These are phyloP conservation scores for Epichloe gansuensis DNA, from an alignment of 2,329 filamentous ascomycete genomes.

Conservation along the genomic window DNA sequence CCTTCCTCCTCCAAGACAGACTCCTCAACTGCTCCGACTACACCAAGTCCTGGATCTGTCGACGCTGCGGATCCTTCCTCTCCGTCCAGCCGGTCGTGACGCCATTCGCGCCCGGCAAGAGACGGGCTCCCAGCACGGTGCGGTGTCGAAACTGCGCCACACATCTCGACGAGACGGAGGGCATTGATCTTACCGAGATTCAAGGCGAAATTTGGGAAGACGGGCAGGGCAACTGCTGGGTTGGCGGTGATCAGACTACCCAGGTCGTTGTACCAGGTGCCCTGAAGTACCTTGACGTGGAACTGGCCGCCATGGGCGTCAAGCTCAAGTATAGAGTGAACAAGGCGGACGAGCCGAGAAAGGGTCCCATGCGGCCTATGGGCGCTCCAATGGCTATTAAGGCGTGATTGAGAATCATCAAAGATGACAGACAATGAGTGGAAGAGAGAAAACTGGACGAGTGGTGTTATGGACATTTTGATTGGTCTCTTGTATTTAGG, in stretches of 20 bases:
- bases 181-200: constrained; percentile 39
- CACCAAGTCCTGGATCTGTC: constrained; percentile 78
- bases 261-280: constrained; percentile 88
- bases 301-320: constrained; percentile 91
- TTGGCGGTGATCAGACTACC: constrained; percentile 82
- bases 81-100: constrained; percentile 71
- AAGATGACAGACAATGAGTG: background rate
- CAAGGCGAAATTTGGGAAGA: constrained; percentile 85
- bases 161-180: constrained; percentile 43
- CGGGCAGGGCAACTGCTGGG: constrained; percentile 68
- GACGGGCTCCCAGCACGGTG: constrained; percentile 54
- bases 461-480: background rate
- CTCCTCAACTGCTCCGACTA: constrained; percentile 97
- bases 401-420: background rate
- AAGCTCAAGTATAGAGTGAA: constrained; percentile 70
- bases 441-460: background rate
- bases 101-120: constrained; percentile 46
- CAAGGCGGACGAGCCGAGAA: constrained; percentile 51
- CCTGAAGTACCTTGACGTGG: constrained; percentile 84
- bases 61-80: constrained; percentile 78
- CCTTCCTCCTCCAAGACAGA: constrained; percentile 87
- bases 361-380: constrained; percentile 34
- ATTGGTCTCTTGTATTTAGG: background rate
- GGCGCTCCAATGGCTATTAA: constrained; percentile 8
- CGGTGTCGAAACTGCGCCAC: constrained; percentile 69